A percentile compares a stretch with the other conserved stretches of the same genome.
Conservation (phyloP, 257 asterid genomes). For the Solanum gandarillasii region DNA sequence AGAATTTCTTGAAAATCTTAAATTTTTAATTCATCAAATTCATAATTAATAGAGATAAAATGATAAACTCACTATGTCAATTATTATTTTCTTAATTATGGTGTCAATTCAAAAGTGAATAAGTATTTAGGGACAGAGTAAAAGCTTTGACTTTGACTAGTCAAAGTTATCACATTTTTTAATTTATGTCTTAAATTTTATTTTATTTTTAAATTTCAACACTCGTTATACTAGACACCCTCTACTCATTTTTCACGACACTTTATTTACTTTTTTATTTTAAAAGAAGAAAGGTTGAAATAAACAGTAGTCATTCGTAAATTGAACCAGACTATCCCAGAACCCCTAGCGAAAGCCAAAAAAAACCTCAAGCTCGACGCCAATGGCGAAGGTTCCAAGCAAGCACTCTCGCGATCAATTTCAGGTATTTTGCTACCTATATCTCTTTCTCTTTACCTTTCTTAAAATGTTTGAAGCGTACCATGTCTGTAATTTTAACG, state of each 20-base stretch:
- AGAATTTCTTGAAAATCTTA: too few relatives aligned
- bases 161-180: background rate
- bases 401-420: conserved; percentile 57
- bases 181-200: background rate
- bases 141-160: background rate
- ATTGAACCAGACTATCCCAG: background rate
- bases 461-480: background rate
- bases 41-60: too few relatives aligned
- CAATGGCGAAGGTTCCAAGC: conserved; percentile 54
- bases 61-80: too few relatives aligned
- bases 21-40: too few relatives aligned
- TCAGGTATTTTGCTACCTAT: conserved; percentile 26
- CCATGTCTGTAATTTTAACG: background rate
- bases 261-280: too few relatives aligned
- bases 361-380: background rate
- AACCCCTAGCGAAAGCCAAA: background rate
- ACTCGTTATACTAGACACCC: background rate
- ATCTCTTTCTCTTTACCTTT: background rate
- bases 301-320: background rate
- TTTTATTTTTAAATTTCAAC: background rate
- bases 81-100: too few relatives aligned
- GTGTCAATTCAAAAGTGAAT: background rate
- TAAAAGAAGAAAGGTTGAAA: background rate
- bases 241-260: too few relatives aligned
- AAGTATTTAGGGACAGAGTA: background rate